Conservation (phyloP, 495 filamentous ascomycete species). For the Talaromyces stipitatus region DNA sequence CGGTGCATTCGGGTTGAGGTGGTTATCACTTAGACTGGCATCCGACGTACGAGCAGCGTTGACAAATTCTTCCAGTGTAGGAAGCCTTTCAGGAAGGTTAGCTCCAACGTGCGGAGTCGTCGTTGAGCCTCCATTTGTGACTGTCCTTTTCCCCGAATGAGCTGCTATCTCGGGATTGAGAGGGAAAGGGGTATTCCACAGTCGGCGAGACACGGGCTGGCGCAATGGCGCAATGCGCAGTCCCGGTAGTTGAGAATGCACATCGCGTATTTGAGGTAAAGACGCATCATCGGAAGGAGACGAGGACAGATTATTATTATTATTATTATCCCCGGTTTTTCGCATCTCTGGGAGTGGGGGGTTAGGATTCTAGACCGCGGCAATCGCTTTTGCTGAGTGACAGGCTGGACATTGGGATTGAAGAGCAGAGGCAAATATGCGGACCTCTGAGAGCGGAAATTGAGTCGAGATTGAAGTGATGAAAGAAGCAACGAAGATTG, state of each 20-base stretch:
- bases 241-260: conserved; percentile 30
- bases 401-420: conserved; percentile 4
- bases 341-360: background rate
- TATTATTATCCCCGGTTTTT: background rate
- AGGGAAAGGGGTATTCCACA: conserved; percentile 34
- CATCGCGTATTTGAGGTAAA: conserved; percentile 28
- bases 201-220: conserved; percentile 37
- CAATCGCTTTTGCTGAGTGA: background rate
- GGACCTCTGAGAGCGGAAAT: background rate
- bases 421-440: background rate
- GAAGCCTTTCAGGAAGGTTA: conserved; percentile 17
- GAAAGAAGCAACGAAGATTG: background rate
- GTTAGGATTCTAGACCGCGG: conserved; percentile 3
- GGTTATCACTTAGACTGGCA: conserved; percentile 19
- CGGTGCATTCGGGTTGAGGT: conserved; percentile 19
- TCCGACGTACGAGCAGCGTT: conserved; percentile 27
- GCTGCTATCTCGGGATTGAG: conserved; percentile 40
- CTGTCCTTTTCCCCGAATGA: conserved; percentile 19
- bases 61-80: conserved; percentile 28
- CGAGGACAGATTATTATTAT: background rate
- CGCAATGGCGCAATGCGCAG: conserved; percentile 45
- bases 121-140: conserved; percentile 9
- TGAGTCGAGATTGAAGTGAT: background rate
- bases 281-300: conserved; percentile 30
- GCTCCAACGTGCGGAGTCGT: conserved; percentile 20